phyloP scores from a whole-genome alignment of 352 stramenopile genomes.

The Phytophthora pluvialis region DNA sequence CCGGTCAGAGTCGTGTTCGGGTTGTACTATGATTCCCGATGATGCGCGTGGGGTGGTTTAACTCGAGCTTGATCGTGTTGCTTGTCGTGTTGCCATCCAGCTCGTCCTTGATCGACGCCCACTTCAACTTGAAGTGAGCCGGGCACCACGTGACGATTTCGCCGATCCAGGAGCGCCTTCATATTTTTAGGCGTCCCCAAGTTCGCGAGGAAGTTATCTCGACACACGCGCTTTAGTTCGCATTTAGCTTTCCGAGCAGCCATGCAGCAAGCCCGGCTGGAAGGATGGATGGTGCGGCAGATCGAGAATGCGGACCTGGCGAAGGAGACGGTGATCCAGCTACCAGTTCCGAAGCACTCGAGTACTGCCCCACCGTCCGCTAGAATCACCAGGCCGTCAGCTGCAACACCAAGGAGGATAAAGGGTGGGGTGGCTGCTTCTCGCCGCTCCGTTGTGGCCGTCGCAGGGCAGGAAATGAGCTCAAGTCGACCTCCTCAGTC shows the following conservation, averaged over 20 bases:
- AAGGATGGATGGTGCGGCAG: constrained; percentile 82
- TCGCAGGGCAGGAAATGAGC: constrained; percentile 29
- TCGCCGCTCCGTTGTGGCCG: constrained; percentile 15
- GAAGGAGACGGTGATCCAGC: constrained; percentile 69
- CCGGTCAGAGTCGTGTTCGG: constrained; percentile 16
- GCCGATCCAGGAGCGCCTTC: background rate
- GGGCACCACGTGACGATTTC: background rate
- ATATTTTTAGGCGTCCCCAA: constrained; percentile 24
- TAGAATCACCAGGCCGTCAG: constrained; percentile 4
- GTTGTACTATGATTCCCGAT: background rate
- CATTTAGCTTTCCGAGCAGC: constrained; percentile 6
- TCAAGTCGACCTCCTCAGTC: constrained; percentile 11
- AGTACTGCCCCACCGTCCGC: background rate
- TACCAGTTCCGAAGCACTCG: constrained; percentile 35
- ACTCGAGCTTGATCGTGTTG: background rate
- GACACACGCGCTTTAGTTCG: background rate
- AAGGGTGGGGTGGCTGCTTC: constrained; percentile 15
- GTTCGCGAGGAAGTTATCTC: background rate
- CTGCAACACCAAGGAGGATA: constrained; percentile 12
- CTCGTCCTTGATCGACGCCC: background rate
- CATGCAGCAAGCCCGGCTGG: constrained; percentile 75
- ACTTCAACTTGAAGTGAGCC: constrained; percentile 26
- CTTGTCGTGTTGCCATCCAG: background rate
- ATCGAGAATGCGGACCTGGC: constrained; percentile 71
- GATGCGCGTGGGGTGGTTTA: too few relatives aligned